Conservation (phyloP, 768 basidiomycete genomes). For the Suillus ampliporus region DNA sequence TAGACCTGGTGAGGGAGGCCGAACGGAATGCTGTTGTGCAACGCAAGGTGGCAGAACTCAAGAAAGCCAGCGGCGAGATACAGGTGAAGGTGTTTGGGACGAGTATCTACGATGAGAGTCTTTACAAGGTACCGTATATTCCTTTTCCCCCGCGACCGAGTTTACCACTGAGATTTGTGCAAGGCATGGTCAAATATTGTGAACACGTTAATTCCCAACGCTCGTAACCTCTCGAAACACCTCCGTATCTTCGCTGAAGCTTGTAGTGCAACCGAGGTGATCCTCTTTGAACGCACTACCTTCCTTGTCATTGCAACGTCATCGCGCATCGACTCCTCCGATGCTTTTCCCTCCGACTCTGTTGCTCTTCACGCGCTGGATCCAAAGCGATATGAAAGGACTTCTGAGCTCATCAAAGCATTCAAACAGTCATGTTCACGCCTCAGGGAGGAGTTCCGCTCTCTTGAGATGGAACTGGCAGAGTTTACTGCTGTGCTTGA, state of each 20-base stretch:
- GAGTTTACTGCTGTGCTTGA: slow-evolving; percentile 92
- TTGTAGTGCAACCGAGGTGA: slow-evolving; percentile 90
- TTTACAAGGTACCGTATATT: slow-evolving; percentile 76
- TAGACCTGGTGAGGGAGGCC: slow-evolving; percentile 82
- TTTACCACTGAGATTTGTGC: slow-evolving; percentile 14
- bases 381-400: slow-evolving; percentile 81
- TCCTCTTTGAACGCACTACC: slow-evolving; percentile 96
- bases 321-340: slow-evolving; percentile 43
- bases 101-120: slow-evolving; percentile 95
- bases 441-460: slow-evolving; percentile 83
- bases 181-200: slow-evolving; percentile 99
- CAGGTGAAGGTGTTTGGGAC: slow-evolving; percentile 84
- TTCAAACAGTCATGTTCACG: slow-evolving; percentile 93
- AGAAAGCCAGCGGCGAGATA: slow-evolving; percentile 66
- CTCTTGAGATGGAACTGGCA: slow-evolving; percentile 83
- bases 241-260: slow-evolving; percentile 85
- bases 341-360: slow-evolving; percentile 37
- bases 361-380: slow-evolving; percentile 54
- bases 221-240: slow-evolving; percentile 85
- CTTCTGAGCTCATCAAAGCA: slow-evolving; percentile 92
- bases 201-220: slow-evolving; percentile 95
- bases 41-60: slow-evolving; percentile 75
- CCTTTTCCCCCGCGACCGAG: slow-evolving; percentile 5
- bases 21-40: slow-evolving; percentile 64
- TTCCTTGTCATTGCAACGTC: slow-evolving; percentile 97